Evolutionary conservation across 331 rosid species (phyloP), one percentile per base, ranked within the genome.

Genomic region (Dryas integrifolia): DNA sequence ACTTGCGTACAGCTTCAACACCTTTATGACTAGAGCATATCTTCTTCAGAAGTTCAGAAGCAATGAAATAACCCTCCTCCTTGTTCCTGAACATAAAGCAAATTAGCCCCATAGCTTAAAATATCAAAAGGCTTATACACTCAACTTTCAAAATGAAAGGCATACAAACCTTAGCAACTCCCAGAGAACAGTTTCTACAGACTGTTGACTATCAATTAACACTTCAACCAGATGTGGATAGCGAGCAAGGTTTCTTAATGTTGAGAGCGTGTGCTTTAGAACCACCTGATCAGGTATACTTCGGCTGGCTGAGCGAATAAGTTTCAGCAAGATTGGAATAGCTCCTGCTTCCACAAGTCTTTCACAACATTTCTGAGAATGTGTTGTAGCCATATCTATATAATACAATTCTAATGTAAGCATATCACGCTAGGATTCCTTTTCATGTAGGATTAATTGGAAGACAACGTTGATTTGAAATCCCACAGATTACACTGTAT

Each of bases 281-380:
- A 88, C 87, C 58, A 84, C 96, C 77, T 93, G 95, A 77, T 93
- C 97, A 9, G 98, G 98, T 66, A 89, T 89, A 72, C 98, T 93
- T 78, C 98, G 79, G 83, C 96, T 91, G 30, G 88, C 86, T 8
- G 97, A 87, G 53, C 77, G 72, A 80, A 88, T 89, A 48, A 93
- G 96, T 87, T 71, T 78, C 76, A 93, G 77, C 80, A 93, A 76
- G 53, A 86, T 91, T 63, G 72, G 67, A 35, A 93, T 84, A 11
- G 97, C 97, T 71, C 98, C 94, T 7, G 90, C 97, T 26, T 80
- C 86, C 61, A 89, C 98, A 26, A 93, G 96, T 81, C 84, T 91
- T 81, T 93, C 97, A 76, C 97, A 91, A 63, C 97, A 93, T 84
- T 83, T 91, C 80, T 86, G 87, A 73, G 98, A 93, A 80, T 93